Evolutionary conservation across 202 grass and related monocot species (phyloP).

Genomic region (Panicum virgatum): DNA sequence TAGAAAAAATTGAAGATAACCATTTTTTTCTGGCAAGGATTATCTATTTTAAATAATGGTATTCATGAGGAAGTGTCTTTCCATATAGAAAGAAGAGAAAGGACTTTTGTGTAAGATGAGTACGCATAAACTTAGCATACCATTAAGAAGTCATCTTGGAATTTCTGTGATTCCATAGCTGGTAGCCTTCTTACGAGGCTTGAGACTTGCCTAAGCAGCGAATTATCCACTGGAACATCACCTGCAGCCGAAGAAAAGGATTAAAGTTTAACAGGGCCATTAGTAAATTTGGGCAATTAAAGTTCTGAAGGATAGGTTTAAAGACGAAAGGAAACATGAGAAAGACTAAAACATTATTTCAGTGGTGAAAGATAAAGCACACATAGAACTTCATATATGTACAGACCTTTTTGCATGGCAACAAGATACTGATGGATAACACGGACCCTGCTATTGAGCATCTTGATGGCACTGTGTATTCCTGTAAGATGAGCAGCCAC

Average conservation of each 20-base stretch:
- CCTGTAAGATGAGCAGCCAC: slow-evolving; percentile 99
- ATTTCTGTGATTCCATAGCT: slow-evolving; percentile 96
- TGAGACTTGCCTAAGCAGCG: slow-evolving; percentile 90
- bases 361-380: not conserved
- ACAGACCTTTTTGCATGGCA: slow-evolving; percentile 84
- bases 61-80: not conserved
- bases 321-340: slow-evolving; percentile 13
- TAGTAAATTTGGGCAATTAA: not conserved
- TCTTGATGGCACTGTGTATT: slow-evolving; percentile 98
- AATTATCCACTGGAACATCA: slow-evolving; percentile 88
- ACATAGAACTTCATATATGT: not conserved
- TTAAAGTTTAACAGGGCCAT: slow-evolving; percentile 12
- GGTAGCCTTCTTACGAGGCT: slow-evolving; percentile 96
- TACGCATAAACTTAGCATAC: slow-evolving; percentile 43
- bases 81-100: not conserved
- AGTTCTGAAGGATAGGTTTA: not conserved
- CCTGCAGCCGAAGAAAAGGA: slow-evolving; percentile 46
- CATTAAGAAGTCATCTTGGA: slow-evolving; percentile 96
- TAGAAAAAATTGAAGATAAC: not conserved
- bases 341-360: not conserved
- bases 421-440: slow-evolving; percentile 95
- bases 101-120: slow-evolving; percentile 5
- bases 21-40: not conserved
- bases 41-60: not conserved
- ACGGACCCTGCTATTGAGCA: slow-evolving; percentile 90